Evolutionary conservation across 2,329 filamentous ascomycete genomes (phyloP).

Genomic region (Microdochium paspali): DNA sequence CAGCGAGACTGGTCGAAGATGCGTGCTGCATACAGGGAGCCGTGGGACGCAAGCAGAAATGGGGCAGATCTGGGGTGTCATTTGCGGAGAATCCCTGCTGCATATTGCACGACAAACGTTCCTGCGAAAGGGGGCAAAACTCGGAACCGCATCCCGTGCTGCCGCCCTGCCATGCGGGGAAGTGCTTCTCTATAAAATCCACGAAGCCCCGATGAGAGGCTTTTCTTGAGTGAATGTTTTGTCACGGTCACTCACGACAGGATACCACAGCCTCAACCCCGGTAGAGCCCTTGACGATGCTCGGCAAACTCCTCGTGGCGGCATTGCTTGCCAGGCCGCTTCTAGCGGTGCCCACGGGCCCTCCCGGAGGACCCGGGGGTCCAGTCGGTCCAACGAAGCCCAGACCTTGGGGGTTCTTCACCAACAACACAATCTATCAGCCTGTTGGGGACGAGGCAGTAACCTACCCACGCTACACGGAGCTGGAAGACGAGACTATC

Average conservation of each 20-base stretch:
- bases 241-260: background rate
- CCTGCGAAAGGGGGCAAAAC: background rate
- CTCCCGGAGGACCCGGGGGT: background rate
- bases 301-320: background rate
- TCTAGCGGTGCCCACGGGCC: background rate
- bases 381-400: background rate
- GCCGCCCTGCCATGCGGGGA: background rate
- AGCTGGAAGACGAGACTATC: slow-evolving; percentile 27
- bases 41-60: background rate
- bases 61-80: background rate
- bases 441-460: slow-evolving; percentile 1
- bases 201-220: background rate
- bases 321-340: background rate
- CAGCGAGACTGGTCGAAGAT: background rate
- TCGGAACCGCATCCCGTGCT: background rate
- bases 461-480: slow-evolving; percentile 21
- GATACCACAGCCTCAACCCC: background rate
- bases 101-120: too few relatives aligned
- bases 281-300: background rate
- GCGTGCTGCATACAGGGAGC: background rate
- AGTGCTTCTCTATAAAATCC: background rate
- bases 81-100: background rate
- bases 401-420: slow-evolving; percentile 6
- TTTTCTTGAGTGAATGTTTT: background rate
- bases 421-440: slow-evolving; percentile 8